Evolutionary conservation across 345 rosid species (phyloP), one percentile per base, ranked within the genome.

Genomic region (Odontarrhena argentea): DNA sequence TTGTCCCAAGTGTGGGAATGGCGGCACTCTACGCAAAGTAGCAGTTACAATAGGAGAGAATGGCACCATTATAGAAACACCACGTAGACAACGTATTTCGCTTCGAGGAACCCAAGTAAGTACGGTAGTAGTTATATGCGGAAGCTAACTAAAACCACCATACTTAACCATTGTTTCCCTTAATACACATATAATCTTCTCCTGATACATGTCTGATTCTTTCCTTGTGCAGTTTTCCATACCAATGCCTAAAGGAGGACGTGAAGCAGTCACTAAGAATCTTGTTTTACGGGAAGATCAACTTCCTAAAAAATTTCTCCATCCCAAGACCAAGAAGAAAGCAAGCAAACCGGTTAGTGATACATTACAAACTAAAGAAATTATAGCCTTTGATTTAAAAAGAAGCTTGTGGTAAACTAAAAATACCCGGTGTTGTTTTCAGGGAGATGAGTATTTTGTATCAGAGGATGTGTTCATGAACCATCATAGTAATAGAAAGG

Each of bases 1-100:
- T 74, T 91, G 99, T 71, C 97, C 96, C 0, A 91, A 88, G 68
- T 91, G 97, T 62, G 99, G 99, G 57, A 94, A 91, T 71, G 97
- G 97, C 34, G 97, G 97, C 55, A 94, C 99, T 44, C 68, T 91
- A 70, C 83, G 88, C 2, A 94, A 81, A 68, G 97, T 88, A 42
- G 96, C 91, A 4, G 89, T 88, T 26, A 91, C 93, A 6, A 88
- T 91, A 63, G 85, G 85, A 55, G 93, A 85, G 76, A 88, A 91
- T 78, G 96, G 97, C 42, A 74, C 83, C 30, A 68, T 80, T 26
- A 46, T 91, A 74, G 83, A 87, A 37, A 85, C 86, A 7, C 88
- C 86, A 7, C 88, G 76, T 61, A 82, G 85, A 44, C 96, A 91
- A 3, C 86, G 91, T 6, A 78, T 87, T 46, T 68, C 76, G 0